A percentile compares a stretch with the other conserved stretches of the same genome.
phyloP scores from a whole-genome alignment of 2,329 filamentous ascomycete genomes.

The Epichloe brachyelytri region DNA sequence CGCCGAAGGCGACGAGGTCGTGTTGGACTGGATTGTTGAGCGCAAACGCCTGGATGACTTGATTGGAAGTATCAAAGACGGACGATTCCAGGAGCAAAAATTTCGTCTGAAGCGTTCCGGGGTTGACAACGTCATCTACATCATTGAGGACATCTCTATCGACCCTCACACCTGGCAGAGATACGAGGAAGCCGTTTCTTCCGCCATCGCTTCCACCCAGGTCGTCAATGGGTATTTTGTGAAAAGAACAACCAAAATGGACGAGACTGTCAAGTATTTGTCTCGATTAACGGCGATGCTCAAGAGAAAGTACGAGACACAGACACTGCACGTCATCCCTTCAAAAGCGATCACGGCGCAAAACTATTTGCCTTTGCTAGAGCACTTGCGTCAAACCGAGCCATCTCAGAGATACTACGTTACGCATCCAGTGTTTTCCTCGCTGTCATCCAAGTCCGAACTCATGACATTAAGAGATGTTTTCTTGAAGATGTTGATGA shows the following conservation, averaged over 20 bases:
- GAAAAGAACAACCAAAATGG: conserved; percentile 61
- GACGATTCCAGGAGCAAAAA: conserved; percentile 74
- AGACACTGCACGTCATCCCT: conserved; percentile 50
- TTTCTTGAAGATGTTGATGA: conserved; percentile 80
- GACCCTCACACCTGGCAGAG: conserved; percentile 38
- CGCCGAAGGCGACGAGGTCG: conserved; percentile 53
- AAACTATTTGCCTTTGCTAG: conserved; percentile 53
- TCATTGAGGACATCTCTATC: conserved; percentile 61
- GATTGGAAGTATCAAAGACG: conserved; percentile 69
- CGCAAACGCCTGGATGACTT: conserved; percentile 71
- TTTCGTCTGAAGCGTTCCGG: conserved; percentile 63
- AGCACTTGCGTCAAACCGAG: conserved; percentile 42
- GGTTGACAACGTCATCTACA: conserved; percentile 63
- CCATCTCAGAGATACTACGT: conserved; percentile 43
- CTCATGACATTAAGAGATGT: conserved; percentile 61
- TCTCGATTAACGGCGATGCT: conserved; percentile 58
- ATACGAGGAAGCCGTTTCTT: conserved; percentile 55
- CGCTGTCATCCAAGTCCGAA: conserved; percentile 62
- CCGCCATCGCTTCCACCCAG: conserved; percentile 64
- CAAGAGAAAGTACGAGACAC: conserved; percentile 48
- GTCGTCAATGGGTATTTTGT: conserved; percentile 70
- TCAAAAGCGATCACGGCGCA: conserved; percentile 47
- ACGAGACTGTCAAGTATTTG: conserved; percentile 67
- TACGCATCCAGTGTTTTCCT: conserved; percentile 59
- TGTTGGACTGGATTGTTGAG: conserved; percentile 71